These are phyloP conservation scores for Oenanthe javanica DNA, from an alignment of 140 eudicot genomes.

Conservation along the genomic window DNA sequence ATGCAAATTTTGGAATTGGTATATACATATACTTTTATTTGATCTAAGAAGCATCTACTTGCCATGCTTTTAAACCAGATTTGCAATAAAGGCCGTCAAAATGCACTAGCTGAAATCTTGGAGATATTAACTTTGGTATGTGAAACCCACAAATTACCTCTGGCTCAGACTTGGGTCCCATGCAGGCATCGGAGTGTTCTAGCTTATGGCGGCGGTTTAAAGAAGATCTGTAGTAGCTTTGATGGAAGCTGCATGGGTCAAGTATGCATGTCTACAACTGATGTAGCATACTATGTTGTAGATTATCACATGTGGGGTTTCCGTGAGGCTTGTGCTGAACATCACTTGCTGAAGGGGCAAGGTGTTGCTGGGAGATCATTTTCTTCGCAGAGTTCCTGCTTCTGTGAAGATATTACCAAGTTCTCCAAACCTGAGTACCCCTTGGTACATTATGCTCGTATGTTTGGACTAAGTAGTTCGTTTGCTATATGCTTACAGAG, in stretches of 20 bases:
- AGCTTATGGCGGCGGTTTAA: slow-evolving; percentile 85
- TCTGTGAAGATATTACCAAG: slow-evolving; percentile 66
- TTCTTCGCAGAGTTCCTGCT: slow-evolving; percentile 53
- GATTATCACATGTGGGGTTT: slow-evolving; percentile 95
- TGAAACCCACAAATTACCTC: slow-evolving; percentile 71
- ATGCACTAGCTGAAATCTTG: slow-evolving; percentile 81
- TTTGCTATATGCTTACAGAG: slow-evolving; percentile 85
- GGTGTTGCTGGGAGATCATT: slow-evolving; percentile 93
- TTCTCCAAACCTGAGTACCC: slow-evolving; percentile 86
- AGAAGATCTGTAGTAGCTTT: slow-evolving; percentile 84
- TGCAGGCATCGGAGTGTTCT: slow-evolving; percentile 91
- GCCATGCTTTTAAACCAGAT: slow-evolving; percentile 50
- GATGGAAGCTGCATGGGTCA: slow-evolving; percentile 98
- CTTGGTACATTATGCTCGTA: slow-evolving; percentile 80
- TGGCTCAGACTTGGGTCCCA: slow-evolving; percentile 98
- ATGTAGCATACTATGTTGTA: slow-evolving; percentile 73
- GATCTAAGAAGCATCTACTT: slow-evolving; percentile 16
- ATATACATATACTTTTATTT: not conserved
- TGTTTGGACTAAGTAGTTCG: slow-evolving; percentile 70
- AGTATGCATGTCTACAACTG: slow-evolving; percentile 97
- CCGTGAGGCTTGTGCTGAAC: slow-evolving; percentile 88
- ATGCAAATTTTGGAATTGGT: not conserved
- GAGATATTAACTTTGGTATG: slow-evolving; percentile 78
- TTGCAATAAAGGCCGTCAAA: slow-evolving; percentile 85
- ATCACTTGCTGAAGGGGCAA: slow-evolving; percentile 90